Base-by-base conservation (phyloP, 352 stramenopile species). In the Phytophthora sp. region DNA sequence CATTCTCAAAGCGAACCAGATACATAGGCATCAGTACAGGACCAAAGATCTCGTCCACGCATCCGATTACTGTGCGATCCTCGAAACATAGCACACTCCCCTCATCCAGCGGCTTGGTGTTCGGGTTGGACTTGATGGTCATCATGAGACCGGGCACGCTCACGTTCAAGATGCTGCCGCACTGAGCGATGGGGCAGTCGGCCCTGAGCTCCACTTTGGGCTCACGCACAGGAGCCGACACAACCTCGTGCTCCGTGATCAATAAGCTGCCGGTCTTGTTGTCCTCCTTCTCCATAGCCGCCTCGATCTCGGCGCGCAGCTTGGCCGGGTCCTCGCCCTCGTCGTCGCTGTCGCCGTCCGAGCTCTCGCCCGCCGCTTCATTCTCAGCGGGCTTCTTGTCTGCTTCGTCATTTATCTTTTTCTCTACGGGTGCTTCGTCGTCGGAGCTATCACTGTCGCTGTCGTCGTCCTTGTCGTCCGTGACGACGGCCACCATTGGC, bases 11-110 rank as follows among this genome's bases (percentile, higher is more conserved):
- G 13, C 88, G 88, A 35, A 96, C 72, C n/a, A 94, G 67, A 58
- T 96, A 96, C 80, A 96, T 89, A 8, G 88, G 88, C 86, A 93
- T 89, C 29, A 90, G 62, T 50, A 96, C 84, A 3, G 86, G 88
- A 5, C 88, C 88, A 66, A 96, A 96, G 1, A 96, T 67, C 60
- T 96, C 88, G 57, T 96, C 86, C 16, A 96, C 79, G 42, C 85
- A 94, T 13, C 87, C 87, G 15, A 95, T 52, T 30, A 95, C 80
- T 0, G 80, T 88, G 35, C 84, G 85, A 53, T 94, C 80, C 50
- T 88, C 75, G 4, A 95, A 75, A 66, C 87, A 95, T 51, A 95
- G 57, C 47, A 95, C 84, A 29, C 84, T 94, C 49, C 83, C 87
- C 75, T 95, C 87, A 45, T 94, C 83, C 39, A 95, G 64, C 0